Evolutionary conservation across 73 alveolate species (phyloP).

Genomic region (Paramecium sonneborni): DNA sequence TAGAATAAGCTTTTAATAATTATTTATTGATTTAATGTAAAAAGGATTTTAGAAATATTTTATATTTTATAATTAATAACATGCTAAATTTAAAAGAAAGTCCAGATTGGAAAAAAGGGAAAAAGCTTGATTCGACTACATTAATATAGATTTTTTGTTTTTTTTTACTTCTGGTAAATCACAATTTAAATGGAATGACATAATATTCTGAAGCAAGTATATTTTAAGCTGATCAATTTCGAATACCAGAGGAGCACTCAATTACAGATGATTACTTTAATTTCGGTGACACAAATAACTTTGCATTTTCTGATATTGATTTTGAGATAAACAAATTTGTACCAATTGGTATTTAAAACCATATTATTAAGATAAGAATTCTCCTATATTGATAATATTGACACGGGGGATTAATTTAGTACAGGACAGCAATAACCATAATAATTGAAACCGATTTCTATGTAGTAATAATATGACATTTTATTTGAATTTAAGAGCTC

Average conservation of each 20-base stretch:
- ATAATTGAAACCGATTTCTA: background rate
- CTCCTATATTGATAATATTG: background rate
- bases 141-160: background rate
- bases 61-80: background rate
- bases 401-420: background rate
- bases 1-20: background rate
- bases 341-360: conserved; percentile 11
- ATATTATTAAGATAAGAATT: background rate
- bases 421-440: background rate
- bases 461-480: background rate
- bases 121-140: background rate
- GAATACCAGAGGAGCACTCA: background rate
- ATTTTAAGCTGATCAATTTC: conserved; percentile 15
- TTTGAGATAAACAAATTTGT: background rate
- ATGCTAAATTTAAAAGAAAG: conserved; percentile 24
- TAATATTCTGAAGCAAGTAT: background rate
- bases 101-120: background rate
- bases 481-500: background rate
- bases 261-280: background rate
- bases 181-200: conserved; percentile 1
- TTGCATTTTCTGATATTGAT: background rate
- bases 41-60: background rate
- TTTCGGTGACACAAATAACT: conserved; percentile 15
- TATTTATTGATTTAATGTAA: background rate
- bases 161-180: background rate